Evolutionary conservation across 306 rosid genomes (phyloP), one percentile per base, ranked within the genome.

Genomic region (Inga leiocalycina): DNA sequence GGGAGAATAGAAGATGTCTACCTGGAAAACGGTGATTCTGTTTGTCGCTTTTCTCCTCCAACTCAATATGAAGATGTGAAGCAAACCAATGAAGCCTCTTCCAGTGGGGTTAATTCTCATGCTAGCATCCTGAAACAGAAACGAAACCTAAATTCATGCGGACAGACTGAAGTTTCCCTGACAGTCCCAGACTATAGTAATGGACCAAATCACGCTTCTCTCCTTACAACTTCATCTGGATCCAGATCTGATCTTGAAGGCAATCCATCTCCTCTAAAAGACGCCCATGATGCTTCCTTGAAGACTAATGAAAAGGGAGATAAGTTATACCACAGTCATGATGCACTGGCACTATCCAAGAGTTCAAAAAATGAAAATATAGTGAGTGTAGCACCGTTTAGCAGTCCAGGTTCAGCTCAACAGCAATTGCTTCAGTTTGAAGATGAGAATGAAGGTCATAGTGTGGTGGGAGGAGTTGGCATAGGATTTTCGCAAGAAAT

Each of bases 391-490:
- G 35, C 79, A 84, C 74, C 83, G 64, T 80, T 80, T 57, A 10
- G 59, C 57, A 77, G 71, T 65, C 84, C 78, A 22, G 77, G 80
- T 61, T 81, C 91, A 37, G 80, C 71, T 76, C 85, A 79, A 74
- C 83, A 85, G 86, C 89, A 80, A 68, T 79, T 57, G 45, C 81
- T 22, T 46, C 80, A 77, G 75, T 84, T 86, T 74, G 93, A 85
- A 84, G 90, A 81, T 74, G 89, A 90, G 51, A 85, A 81, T 79
- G 97, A 86, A 69, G 84, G 85, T 66, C 90, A 90, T 34, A 86
- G 91, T 83, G 89, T 86, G 82, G 77, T 85, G 75, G 86, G 81
- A 78, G 92, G 89, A 80, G 80, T 79, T 80, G 82, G 86, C 85
- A 51, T 88, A 81, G 89, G 87, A 68, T 80, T 85, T 87, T 84